Evolutionary conservation across 140 eudicot genomes (phyloP), one percentile per base, ranked within the genome.

Genomic region (Anethum foeniculum): DNA sequence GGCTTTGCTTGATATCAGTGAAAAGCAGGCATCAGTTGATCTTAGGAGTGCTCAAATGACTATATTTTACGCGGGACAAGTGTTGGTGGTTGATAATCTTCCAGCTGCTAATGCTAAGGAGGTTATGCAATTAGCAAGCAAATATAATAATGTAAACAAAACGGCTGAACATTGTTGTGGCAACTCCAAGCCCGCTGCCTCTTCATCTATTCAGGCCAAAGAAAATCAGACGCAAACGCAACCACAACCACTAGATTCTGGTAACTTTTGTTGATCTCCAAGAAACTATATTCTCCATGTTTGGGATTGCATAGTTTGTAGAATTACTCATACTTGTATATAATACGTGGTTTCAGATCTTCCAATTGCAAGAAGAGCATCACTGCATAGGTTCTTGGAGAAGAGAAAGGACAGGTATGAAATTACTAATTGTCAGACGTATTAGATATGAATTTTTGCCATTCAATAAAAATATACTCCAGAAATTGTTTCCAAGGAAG

Each of bases 331-430:
- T 10, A 62, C 71, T 62, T 44, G 14, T 12, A 14, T 44, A 12
- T 7, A 19, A 39, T 74, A n/a, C 9, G 7, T 13, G 54, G 84
- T 77, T 30, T 78, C 80, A 75, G 88, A 80, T 81, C 67, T 90
- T 78, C 94, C 94, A 3, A 86, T 90, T 67, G 94, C 90, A 28
- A 84, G 89, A 80, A 76, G 90, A 67, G 81, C 85, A 0, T 89
- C 89, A 5, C 89, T 87, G 30, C 86, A 89, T 64, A 86, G 90
- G 72, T 90, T 90, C 74, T 79, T 90, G 77, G 94, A 87, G 30
- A 90, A 88, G 86, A 88, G 89, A 32, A 90, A 86, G 80, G 92
- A 86, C 67, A 81, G 81, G 86, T 80, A 79, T 38, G 79, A 85
- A 44, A 65, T 81, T n/a, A 15, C 23, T 13, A 30, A 28, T 15